Evolutionary conservation across 257 asterid genomes (phyloP).

Genomic region (Galeopsis tetrahit): DNA sequence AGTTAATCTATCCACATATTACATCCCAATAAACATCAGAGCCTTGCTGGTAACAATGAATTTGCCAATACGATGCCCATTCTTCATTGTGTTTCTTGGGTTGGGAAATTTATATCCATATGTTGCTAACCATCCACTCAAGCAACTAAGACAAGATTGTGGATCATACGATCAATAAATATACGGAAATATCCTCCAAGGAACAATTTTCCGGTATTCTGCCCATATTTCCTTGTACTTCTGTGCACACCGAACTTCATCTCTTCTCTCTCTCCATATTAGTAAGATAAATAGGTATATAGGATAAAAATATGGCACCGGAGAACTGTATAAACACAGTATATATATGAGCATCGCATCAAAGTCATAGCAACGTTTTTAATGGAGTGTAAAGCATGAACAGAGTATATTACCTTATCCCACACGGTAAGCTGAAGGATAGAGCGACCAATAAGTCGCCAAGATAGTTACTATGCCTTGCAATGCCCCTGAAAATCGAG

Average conservation of each 20-base stretch:
- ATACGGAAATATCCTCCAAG: slow-evolving; percentile 91
- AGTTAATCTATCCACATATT: too few relatives aligned
- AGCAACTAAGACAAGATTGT: not conserved
- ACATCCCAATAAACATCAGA: not conserved
- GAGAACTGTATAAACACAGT: slow-evolving; percentile 64
- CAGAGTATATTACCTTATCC: slow-evolving; percentile 64
- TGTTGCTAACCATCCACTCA: not conserved
- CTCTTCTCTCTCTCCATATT: slow-evolving; percentile 98
- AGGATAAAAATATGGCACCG: slow-evolving; percentile 89
- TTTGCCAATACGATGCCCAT: not conserved
- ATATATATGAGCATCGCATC: slow-evolving; percentile 14
- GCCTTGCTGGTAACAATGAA: not conserved
- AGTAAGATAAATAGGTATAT: slow-evolving; percentile 83
- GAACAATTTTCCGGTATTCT: slow-evolving; percentile 79
- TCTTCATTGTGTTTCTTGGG: not conserved
- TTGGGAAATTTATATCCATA: not conserved
- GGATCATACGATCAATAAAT: slow-evolving; percentile 48
- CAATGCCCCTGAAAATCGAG: slow-evolving; percentile 79
- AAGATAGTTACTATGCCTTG: slow-evolving; percentile 94
- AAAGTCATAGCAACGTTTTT: not conserved
- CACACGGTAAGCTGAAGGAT: slow-evolving; percentile 95
- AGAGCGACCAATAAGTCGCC: slow-evolving; percentile 91
- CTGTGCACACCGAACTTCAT: slow-evolving; percentile 91
- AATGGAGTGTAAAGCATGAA: not conserved
- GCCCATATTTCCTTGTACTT: slow-evolving; percentile 92